Conservation (phyloP, 257 asterid species). For the Solanum piurae region DNA sequence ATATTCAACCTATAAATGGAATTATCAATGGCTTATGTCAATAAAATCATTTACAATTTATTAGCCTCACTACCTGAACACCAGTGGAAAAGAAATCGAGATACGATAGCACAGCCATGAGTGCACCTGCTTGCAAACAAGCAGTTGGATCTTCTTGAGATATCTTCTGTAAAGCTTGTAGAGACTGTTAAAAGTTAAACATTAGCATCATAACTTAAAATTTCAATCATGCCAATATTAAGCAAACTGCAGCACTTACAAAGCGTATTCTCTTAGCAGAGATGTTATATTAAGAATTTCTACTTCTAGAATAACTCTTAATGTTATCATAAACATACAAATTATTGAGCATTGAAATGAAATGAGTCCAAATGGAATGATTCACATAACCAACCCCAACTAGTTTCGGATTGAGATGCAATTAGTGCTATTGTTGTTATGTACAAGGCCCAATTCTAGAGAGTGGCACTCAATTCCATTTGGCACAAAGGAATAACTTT, state of each 20-base stretch:
- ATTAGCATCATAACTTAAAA: not conserved
- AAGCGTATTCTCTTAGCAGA: not conserved
- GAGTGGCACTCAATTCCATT: not conserved
- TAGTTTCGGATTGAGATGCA: not conserved
- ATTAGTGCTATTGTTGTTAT: not conserved
- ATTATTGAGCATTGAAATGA: not conserved
- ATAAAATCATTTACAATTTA: not conserved
- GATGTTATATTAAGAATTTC: not conserved
- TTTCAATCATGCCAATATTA: not conserved
- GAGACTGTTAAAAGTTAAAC: constrained; percentile 46
- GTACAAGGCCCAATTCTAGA: not conserved
- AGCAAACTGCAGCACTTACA: not conserved
- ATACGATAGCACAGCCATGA: constrained; percentile 97
- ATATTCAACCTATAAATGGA: not conserved
- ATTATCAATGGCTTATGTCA: not conserved
- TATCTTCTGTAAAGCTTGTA: constrained; percentile 95
- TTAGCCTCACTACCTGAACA: constrained; percentile 59
- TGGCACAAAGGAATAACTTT: not conserved
- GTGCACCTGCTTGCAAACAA: constrained; percentile 96
- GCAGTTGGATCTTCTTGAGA: constrained; percentile 97
- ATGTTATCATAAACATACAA: not conserved
- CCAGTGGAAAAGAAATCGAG: constrained; percentile 98
- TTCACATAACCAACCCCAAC: not conserved
- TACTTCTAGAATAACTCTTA: not conserved
- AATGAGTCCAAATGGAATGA: not conserved